Percentiles rank a stretch among this genome's conserved stretches.
phyloP scores from a whole-genome alignment of 2,329 filamentous ascomycete genomes.

The Paraphoma sp. region DNA sequence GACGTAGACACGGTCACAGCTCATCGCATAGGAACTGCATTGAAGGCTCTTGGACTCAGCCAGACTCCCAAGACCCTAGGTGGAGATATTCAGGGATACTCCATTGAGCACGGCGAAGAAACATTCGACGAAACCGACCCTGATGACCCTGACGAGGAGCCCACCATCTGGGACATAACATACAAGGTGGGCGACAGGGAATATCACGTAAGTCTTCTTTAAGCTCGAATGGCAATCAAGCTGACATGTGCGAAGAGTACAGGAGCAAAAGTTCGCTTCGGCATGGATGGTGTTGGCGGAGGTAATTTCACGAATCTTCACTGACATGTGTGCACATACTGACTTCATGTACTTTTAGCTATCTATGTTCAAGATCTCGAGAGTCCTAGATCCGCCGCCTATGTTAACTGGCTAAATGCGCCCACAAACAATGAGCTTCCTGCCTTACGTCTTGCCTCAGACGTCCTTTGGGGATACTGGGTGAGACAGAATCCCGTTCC shows the following conservation, averaged over 20 bases:
- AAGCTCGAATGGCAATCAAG: slow-evolving; percentile 6
- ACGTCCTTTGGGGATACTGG: slow-evolving; percentile 20
- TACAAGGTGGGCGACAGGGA: background rate
- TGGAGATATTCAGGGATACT: slow-evolving; percentile 11
- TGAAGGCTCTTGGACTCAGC: slow-evolving; percentile 9
- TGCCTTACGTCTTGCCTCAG: slow-evolving; percentile 4
- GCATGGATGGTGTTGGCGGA: background rate
- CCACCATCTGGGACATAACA: background rate
- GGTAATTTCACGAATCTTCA: background rate
- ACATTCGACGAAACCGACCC: background rate
- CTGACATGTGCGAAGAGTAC: slow-evolving; percentile 2
- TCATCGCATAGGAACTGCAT: background rate
- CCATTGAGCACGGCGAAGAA: background rate
- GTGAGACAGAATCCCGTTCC: slow-evolving; percentile 5
- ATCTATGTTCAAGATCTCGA: background rate
- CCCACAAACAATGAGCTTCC: slow-evolving; percentile 7
- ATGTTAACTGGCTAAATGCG: background rate
- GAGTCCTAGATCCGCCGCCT: background rate
- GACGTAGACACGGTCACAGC: background rate
- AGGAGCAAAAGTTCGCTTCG: slow-evolving; percentile 6
- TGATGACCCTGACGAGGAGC: background rate
- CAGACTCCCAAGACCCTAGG: background rate
- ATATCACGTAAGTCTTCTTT: background rate
- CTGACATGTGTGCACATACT: background rate
- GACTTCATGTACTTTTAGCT: background rate